Base-by-base conservation (phyloP, 2,329 filamentous ascomycete species). In the Xylaria sp. region DNA sequence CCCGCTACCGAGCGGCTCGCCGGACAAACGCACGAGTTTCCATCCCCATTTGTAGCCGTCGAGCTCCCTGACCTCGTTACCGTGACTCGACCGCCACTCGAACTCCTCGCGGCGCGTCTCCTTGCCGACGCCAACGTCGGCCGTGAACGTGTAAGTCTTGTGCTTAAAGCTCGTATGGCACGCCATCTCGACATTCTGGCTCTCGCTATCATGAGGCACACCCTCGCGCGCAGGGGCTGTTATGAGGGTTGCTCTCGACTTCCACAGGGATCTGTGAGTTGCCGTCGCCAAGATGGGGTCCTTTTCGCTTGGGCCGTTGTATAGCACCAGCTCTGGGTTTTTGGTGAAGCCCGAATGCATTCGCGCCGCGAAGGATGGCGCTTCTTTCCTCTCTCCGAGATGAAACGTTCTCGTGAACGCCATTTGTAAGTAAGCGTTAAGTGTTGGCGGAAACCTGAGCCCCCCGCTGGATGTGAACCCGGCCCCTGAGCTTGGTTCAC, bases 31-130 rank as follows among this genome's bases (percentile, higher is more conserved):
- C 17, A 83, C 76, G 11, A 85, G 78, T 75, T 84, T 83, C 79
- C 81, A 82, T 10, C 82, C 82, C n/a, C 71, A 75, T 38, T 71
- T 66, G 9, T 77, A 74, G 1, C 65, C 72, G 48, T 75, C 76
- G 5, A 83, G 75, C 13, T 70, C 71, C 40, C 69, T 72, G 26
- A 84, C 76, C 49, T 80, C 81, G 6, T 70, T 71, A 46, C 80
- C 79, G 23, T 72, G 74, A 61, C 78, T 79, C 60, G 78, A 74
- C 2, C 82, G 80, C 83, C 83, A 85, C 75, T 84, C 80, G 67
- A 83, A 84, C n/a, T 71, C 54, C 74, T 84, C 82, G 42, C 63
- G 48, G 9, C 69, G 70, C 40, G 71, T 70, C 48, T 60, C 61
- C 61, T 67, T 67, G 48, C 69, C 69, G 4, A 33, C 23, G 62